Evolutionary conservation across 257 asterid species (phyloP), one percentile per base, ranked within the genome.

Genomic region (Hygrophila difformis): DNA sequence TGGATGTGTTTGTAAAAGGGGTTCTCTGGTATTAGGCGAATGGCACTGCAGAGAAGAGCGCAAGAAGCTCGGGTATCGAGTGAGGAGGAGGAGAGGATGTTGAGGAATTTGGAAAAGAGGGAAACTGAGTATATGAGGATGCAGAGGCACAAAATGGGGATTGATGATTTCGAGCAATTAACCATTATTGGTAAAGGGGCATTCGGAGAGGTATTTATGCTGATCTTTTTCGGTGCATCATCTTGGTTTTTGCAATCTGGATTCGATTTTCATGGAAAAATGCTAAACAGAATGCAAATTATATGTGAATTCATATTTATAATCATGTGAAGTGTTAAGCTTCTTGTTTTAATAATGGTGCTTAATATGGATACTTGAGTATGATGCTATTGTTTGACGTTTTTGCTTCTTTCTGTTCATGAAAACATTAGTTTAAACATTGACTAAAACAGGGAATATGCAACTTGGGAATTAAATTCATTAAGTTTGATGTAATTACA

Each of bases 91-190:
- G 93, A 89, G 66, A 78, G 60, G 72, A 65, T 89, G 96, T 13
- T 89, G 56, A 70, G 93, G 77, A 85, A 85, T 68, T 67, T 89
- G 84, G 98, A 82, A 64, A 79, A 61, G 64, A 79, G 85, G 61
- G 98, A 89, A 60, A 89, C 98, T 0, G 98, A 79, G 68, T 89
- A 67, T 53, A 89, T 89, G 98, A 85, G 98, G 67, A 67, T 79
- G 79, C 98, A 89, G 74, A 82, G 96, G 82, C 96, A 85, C 71
- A 89, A 85, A 73, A 87, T 89, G 18, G 94, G 98, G 31, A 78
- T 89, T 62, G 98, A 89, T 77, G 98, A 89, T 57, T 89, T 89
- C 49, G 96, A 89, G 74, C 93, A 66, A 72, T 58, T 89, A 62
- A 82, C 93, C 14, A 62, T 85, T 49, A 85, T 89, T 52, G 98